Evolutionary conservation across 2,329 filamentous ascomycete species (phyloP).

Genomic region (Thermomyces lanuginosus): DNA sequence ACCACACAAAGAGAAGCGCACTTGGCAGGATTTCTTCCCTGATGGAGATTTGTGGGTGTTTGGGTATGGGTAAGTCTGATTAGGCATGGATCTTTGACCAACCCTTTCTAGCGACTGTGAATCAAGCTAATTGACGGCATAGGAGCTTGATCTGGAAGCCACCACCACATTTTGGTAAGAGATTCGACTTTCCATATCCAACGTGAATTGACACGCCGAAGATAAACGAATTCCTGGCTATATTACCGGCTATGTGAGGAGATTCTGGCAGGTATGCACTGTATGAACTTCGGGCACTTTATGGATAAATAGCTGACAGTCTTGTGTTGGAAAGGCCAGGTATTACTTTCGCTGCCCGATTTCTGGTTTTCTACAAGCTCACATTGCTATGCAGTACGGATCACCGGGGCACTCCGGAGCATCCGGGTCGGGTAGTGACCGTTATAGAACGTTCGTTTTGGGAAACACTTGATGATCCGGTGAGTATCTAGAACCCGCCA

Average conservation of each 20-base stretch:
- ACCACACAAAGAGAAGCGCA: slow-evolving; percentile 13
- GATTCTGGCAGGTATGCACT: slow-evolving; percentile 88
- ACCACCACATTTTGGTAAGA: slow-evolving; percentile 78
- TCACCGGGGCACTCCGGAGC: slow-evolving; percentile 77
- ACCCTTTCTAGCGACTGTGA: too few species aligned
- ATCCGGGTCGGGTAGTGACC: slow-evolving; percentile 82
- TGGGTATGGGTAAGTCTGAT: slow-evolving; percentile 73
- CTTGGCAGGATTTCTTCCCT: slow-evolving; percentile 30
- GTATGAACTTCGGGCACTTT: too few species aligned
- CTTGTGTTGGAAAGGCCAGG: neutral
- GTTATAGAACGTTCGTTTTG: slow-evolving; percentile 74
- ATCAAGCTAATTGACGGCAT: neutral
- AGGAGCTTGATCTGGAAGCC: slow-evolving; percentile 98
- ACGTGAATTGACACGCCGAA: slow-evolving; percentile 21
- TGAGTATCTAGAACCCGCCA: too few species aligned
- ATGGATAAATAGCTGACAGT: slow-evolving; percentile 17
- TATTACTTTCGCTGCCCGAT: too few species aligned
- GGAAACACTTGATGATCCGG: slow-evolving; percentile 54
- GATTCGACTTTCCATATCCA: neutral
- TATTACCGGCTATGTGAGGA: slow-evolving; percentile 80
- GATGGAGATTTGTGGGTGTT: slow-evolving; percentile 80
- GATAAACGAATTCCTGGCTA: slow-evolving; percentile 76
- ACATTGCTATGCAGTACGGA: slow-evolving; percentile 49
- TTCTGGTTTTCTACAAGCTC: neutral
- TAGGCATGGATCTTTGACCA: too few species aligned